A percentile compares a stretch with the other conserved stretches of the same genome.
Evolutionary conservation across 129 eudicot genomes (phyloP).

Genomic region (Lactuca sativa): DNA sequence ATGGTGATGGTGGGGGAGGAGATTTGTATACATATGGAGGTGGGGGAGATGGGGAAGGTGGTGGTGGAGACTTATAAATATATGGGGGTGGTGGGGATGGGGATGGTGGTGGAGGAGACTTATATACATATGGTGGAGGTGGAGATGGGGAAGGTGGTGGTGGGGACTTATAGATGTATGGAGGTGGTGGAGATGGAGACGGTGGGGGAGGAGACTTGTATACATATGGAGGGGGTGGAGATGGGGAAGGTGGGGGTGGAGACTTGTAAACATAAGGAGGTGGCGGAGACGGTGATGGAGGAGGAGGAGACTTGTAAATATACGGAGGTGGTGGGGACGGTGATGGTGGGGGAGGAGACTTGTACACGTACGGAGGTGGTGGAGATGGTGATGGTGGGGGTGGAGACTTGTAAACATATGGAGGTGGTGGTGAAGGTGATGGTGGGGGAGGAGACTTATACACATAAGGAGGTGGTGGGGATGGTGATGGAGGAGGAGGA

Average conservation of each 20-base stretch:
- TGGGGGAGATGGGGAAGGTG: slow-evolving; percentile 25
- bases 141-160: slow-evolving; percentile 29
- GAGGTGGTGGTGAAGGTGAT: slow-evolving; percentile 21
- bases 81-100: slow-evolving; percentile 32
- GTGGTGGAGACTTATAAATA: slow-evolving; percentile 13
- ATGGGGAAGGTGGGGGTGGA: slow-evolving; percentile 17
- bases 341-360: slow-evolving; percentile 25
- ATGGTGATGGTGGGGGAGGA: slow-evolving; percentile 18
- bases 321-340: slow-evolving; percentile 33
- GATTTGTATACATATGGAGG: slow-evolving; percentile 24
- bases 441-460: slow-evolving; percentile 26
- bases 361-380: slow-evolving; percentile 15
- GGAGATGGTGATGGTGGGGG: slow-evolving; percentile 17
- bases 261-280: slow-evolving; percentile 16
- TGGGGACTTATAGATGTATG: slow-evolving; percentile 14
- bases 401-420: slow-evolving; percentile 22
- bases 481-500: slow-evolving; percentile 19
- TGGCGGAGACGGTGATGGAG: slow-evolving; percentile 34
- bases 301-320: slow-evolving; percentile 21
- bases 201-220: slow-evolving; percentile 24
- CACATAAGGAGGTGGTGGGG: slow-evolving; percentile 11
- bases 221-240: slow-evolving; percentile 16
- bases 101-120: slow-evolving; percentile 27
- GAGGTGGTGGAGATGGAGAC: slow-evolving; percentile 18
- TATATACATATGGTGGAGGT: slow-evolving; percentile 19